Evolutionary conservation across 345 rosid genomes (phyloP).

Genomic region (Theobroma cacao): DNA sequence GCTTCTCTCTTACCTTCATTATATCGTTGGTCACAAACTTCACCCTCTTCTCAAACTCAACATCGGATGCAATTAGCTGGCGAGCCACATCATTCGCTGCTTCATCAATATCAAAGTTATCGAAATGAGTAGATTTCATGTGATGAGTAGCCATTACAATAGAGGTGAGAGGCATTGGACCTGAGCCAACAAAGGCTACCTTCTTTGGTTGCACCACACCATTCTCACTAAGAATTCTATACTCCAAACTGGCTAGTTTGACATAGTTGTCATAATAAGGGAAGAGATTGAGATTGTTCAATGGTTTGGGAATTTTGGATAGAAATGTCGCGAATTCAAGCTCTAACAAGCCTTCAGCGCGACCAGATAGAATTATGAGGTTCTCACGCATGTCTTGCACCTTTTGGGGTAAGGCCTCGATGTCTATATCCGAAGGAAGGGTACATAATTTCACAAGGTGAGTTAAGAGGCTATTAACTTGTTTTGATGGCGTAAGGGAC

Average conservation of each 20-base stretch:
- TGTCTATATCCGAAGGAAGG: conserved; percentile 4
- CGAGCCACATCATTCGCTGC: conserved; percentile 30
- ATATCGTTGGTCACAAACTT: conserved; percentile 28
- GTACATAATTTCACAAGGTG: conserved; percentile 4
- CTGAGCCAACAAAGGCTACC: conserved; percentile 43
- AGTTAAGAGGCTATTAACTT: conserved; percentile 7
- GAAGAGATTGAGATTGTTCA: conserved; percentile 30
- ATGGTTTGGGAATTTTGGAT: conserved; percentile 23
- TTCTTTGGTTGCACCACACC: conserved; percentile 29
- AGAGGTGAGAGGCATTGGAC: conserved; percentile 48
- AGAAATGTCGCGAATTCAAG: conserved; percentile 35
- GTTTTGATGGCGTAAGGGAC: conserved; percentile 3
- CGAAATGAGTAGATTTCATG: conserved; percentile 28
- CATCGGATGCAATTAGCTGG: conserved; percentile 22
- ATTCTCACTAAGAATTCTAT: conserved; percentile 23
- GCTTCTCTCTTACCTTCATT: conserved; percentile 31
- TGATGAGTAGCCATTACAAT: conserved; percentile 37
- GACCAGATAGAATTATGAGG: conserved; percentile 32
- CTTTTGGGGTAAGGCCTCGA: conserved; percentile 2
- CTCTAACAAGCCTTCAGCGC: conserved; percentile 38
- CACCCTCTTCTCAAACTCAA: conserved; percentile 34
- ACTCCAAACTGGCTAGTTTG: conserved; percentile 29
- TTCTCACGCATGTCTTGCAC: conserved; percentile 23
- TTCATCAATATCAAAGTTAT: conserved; percentile 36
- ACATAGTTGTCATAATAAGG: conserved; percentile 41